Evolutionary conservation across 148 eudicot genomes (phyloP), one percentile per base, ranked within the genome.

Genomic region (Linanthus parryae): DNA sequence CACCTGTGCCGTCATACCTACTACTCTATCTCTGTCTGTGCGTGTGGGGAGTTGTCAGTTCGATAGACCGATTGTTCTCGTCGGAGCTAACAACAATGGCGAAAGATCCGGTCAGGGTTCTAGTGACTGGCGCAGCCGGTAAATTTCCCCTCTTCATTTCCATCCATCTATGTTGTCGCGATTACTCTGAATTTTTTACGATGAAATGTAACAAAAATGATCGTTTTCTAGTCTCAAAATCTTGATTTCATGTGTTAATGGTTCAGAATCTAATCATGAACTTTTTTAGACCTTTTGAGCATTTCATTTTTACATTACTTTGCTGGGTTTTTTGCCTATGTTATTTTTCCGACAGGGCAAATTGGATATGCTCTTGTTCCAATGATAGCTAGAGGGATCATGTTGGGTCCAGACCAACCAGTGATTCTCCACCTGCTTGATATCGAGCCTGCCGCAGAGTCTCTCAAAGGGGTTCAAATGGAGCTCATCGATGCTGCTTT

Each of bases 341-440:
- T 27, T 11, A 7, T 48, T 3, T 8, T 2, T 48, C 9, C 8
- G 5, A 9, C 77, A 89, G 97, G 97, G n/a, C 85, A 82, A 69
- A 75, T 89, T 51, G 91, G 97, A 1, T 89, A 89, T 64, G 83
- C 95, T 7, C 71, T 89, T 17, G 79, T 74, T 22, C 97, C 97
- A 10, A 69, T 82, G 95, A 78, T 89, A 18, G 95, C 95, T 13
- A 71, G 81, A 78, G 97, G 97, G 40, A 44, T 57, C 26, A 80
- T 85, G 88, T 51, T 89, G 2, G 97, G 97, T 46, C 55, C 72
- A 24, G 88, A 85, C 45, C 97, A 85, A 54, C 85, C 91, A n/a
- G 67, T 89, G 3, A 80, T 82, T 33, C 75, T 89, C 11, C 91
- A 89, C 64, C 11, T 89, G 77, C 95, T 89, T 33, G 97, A 74